Percentiles rank a stretch among this genome's conserved stretches.
These are phyloP conservation scores for Pyrrhoderma lamaoense DNA, from an alignment of 1,284 basidiomycete genomes.

Conservation along the genomic window DNA sequence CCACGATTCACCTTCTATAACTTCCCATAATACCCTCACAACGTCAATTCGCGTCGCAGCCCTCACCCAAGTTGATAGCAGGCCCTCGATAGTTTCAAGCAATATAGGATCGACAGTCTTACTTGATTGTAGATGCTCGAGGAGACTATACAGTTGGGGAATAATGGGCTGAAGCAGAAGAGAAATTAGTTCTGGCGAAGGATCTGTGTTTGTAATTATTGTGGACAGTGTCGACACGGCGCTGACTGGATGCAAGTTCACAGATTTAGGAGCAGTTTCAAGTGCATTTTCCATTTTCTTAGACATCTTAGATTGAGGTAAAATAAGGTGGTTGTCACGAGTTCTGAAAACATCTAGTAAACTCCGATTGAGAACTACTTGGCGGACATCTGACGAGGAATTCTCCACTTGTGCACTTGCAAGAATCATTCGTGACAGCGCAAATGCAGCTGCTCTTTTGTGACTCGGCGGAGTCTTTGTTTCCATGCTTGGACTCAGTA, in stretches of 20 bases:
- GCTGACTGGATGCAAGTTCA: slow-evolving; percentile 27
- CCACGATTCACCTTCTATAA: slow-evolving; percentile 47
- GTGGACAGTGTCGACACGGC: slow-evolving; percentile 44
- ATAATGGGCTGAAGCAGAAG: slow-evolving; percentile 62
- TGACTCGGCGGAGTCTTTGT: slow-evolving; percentile 37
- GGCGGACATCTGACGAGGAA: slow-evolving; percentile 24
- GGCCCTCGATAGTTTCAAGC: slow-evolving; percentile 47
- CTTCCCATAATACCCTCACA: slow-evolving; percentile 49
- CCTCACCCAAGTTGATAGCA: slow-evolving; percentile 70
- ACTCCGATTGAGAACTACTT: slow-evolving; percentile 33
- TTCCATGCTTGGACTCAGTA: slow-evolving; percentile 31
- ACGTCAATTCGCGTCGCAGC: slow-evolving; percentile 49
- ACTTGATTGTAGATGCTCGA: slow-evolving; percentile 42
- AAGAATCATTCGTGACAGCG: slow-evolving; percentile 54
- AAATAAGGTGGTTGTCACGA: neutral
- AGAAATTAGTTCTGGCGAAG: slow-evolving; percentile 61
- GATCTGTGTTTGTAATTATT: slow-evolving; percentile 69
- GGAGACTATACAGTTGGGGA: slow-evolving; percentile 58
- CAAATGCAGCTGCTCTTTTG: slow-evolving; percentile 58
- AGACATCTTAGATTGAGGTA: neutral
- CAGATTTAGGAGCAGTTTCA: slow-evolving; percentile 12
- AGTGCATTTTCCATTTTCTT: slow-evolving; percentile 3
- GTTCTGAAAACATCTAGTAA: slow-evolving; percentile 30
- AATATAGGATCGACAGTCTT: slow-evolving; percentile 57
- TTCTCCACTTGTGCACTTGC: slow-evolving; percentile 20